phyloP scores from a whole-genome alignment of 129 eudicot species.

The Helichrysum umbraculigerum region DNA sequence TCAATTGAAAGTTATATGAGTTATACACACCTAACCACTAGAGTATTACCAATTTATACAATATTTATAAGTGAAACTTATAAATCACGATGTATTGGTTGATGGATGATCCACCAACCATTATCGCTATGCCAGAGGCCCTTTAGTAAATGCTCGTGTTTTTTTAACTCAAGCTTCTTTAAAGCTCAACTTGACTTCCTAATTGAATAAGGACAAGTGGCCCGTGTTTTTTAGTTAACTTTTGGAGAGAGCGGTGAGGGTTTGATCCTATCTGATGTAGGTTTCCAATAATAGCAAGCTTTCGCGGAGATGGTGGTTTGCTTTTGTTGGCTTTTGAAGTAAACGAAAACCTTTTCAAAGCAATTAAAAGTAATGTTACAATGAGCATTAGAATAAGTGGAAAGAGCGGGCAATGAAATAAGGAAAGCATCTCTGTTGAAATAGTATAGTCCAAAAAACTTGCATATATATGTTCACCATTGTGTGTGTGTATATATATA shows the following conservation, averaged over 20 bases:
- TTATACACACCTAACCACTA: no score
- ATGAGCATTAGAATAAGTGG: neutral
- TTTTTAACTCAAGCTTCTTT: no score
- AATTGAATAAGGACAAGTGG: constrained; percentile 39
- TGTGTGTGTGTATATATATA: neutral
- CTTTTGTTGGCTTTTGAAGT: constrained; percentile 12
- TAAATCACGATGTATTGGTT: no score
- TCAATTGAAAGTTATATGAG: no score
- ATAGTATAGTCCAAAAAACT: neutral
- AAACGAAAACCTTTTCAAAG: constrained; percentile 13
- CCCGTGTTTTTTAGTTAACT: constrained; percentile 39
- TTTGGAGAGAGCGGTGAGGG: constrained; percentile 42
- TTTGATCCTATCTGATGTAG: constrained; percentile 41
- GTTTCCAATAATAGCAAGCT: constrained; percentile 54
- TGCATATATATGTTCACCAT: no score
- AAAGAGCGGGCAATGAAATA: neutral
- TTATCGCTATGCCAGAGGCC: no score
- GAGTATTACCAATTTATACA: no score
- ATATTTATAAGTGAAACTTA: no score
- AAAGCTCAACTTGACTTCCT: constrained; percentile 15
- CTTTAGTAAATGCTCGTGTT: no score
- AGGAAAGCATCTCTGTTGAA: constrained; percentile 7
- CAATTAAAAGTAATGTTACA: constrained; percentile 6
- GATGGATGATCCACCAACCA: no score
- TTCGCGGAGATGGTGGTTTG: constrained; percentile 46